These are phyloP conservation scores for Solanum pinnatisectum DNA, from an alignment of 257 asterid genomes.

Conservation along the genomic window DNA sequence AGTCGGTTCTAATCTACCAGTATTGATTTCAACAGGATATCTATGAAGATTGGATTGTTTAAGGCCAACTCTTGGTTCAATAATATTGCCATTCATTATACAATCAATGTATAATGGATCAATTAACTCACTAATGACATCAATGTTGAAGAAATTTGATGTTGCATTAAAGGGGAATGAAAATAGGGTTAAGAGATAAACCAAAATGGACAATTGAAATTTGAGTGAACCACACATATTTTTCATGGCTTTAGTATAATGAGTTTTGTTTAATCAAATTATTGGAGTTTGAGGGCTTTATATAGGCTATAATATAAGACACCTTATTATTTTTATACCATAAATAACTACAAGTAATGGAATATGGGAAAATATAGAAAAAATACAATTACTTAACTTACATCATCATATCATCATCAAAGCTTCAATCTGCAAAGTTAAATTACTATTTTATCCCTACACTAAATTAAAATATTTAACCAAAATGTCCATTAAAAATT, in stretches of 20 bases:
- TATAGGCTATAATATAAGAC: not conserved
- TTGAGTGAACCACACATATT: not conserved
- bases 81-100: not conserved
- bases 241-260: no score
- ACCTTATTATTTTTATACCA: no score
- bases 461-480: no score
- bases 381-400: no score
- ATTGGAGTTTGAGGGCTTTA: not conserved
- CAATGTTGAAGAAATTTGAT: not conserved
- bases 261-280: not conserved
- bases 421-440: no score
- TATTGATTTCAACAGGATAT: no score
- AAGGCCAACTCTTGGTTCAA: not conserved
- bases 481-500: no score
- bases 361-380: no score
- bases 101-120: not conserved
- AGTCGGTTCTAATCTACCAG: no score
- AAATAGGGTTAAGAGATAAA: not conserved
- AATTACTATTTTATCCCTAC: no score
- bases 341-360: no score
- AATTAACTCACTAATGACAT: not conserved
- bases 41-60: not conserved
- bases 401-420: no score
- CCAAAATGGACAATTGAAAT: not conserved
- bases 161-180: not conserved